A percentile compares a stretch with the other conserved stretches of the same genome.
These are phyloP conservation scores for Candida mesenterica DNA, from an alignment of 1,139 yeast genomes.

Conservation along the genomic window DNA sequence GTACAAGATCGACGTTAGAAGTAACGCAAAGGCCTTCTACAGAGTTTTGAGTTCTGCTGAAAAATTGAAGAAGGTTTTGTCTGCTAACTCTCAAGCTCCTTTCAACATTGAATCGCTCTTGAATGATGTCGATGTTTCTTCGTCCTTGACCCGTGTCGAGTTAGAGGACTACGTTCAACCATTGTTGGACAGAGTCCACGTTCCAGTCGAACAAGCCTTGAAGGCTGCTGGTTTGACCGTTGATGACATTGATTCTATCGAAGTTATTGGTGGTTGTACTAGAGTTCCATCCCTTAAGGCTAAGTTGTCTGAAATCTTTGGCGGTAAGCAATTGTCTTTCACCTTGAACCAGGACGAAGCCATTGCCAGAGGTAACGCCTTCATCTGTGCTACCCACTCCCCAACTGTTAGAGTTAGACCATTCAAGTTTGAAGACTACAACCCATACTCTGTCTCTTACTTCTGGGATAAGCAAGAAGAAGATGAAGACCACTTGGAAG, in stretches of 20 bases:
- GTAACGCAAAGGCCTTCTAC: constrained; percentile 92
- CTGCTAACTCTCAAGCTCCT: constrained; percentile 95
- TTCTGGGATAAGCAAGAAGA: constrained; percentile 93
- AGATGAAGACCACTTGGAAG: constrained; percentile 90
- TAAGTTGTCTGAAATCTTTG: constrained; percentile 75
- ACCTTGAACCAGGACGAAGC: constrained; percentile 99
- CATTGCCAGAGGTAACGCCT: constrained; percentile 98
- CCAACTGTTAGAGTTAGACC: constrained; percentile 99
- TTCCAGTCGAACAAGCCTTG: constrained; percentile 81
- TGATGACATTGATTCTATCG: constrained; percentile 83
- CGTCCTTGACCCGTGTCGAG: constrained; percentile 86
- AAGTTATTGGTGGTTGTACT: constrained; percentile 96
- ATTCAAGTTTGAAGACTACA: constrained; percentile 94
- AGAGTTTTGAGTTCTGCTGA: constrained; percentile 91
- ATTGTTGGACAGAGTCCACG: constrained; percentile 68
- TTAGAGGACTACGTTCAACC: constrained; percentile 88
- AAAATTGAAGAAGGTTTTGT: constrained; percentile 89
- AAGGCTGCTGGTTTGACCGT: constrained; percentile 69
- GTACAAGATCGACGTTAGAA: constrained; percentile 88
- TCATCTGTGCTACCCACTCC: constrained; percentile 98
- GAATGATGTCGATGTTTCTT: constrained; percentile 95
- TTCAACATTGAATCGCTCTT: constrained; percentile 93
- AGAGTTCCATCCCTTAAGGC: constrained; percentile 94
- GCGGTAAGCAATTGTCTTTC: constrained; percentile 85
- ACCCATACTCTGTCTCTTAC: constrained; percentile 90